Conservation (phyloP, 768 basidiomycete species). For the Mycena rosella region DNA sequence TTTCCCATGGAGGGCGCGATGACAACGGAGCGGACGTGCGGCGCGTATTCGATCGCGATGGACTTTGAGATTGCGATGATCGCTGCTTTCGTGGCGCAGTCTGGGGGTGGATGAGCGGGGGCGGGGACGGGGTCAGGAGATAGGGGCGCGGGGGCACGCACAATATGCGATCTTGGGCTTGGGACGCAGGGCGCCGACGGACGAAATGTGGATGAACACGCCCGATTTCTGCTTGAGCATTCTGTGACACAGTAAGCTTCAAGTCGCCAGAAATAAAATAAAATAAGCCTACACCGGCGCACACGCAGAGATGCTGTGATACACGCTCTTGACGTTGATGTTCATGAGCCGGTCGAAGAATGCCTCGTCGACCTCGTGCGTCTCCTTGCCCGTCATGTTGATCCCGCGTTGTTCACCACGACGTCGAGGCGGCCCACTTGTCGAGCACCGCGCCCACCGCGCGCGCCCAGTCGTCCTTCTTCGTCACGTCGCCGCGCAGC, state of each 20-base stretch:
- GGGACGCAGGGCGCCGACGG: constrained; percentile 17
- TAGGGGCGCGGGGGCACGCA: background rate
- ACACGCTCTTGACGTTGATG: constrained; percentile 25
- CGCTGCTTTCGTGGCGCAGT: constrained; percentile 26
- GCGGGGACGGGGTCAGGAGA: too few species aligned
- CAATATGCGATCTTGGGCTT: constrained; percentile 24
- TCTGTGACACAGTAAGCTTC: background rate
- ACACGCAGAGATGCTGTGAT: constrained; percentile 17
- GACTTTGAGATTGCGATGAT: constrained; percentile 25
- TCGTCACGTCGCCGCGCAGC: constrained; percentile 16
- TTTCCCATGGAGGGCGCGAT: constrained; percentile 30
- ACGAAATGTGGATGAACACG: constrained; percentile 26
- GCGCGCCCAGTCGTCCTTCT: constrained; percentile 9
- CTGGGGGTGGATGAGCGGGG: background rate
- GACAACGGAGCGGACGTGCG: constrained; percentile 17
- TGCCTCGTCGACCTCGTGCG: constrained; percentile 21
- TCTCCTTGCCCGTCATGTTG: constrained; percentile 27
- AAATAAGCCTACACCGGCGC: constrained; percentile 12
- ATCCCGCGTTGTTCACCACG: constrained; percentile 20
- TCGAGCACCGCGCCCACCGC: constrained; percentile 5
- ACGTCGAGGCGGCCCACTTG: constrained; percentile 22
- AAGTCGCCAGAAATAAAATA: too few species aligned
- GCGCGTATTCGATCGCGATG: constrained; percentile 25
- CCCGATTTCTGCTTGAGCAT: constrained; percentile 24
- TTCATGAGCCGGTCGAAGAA: constrained; percentile 26